Evolutionary conservation across 768 basidiomycete species (phyloP), one percentile per base, ranked within the genome.

Genomic region (Lentinula boryana): DNA sequence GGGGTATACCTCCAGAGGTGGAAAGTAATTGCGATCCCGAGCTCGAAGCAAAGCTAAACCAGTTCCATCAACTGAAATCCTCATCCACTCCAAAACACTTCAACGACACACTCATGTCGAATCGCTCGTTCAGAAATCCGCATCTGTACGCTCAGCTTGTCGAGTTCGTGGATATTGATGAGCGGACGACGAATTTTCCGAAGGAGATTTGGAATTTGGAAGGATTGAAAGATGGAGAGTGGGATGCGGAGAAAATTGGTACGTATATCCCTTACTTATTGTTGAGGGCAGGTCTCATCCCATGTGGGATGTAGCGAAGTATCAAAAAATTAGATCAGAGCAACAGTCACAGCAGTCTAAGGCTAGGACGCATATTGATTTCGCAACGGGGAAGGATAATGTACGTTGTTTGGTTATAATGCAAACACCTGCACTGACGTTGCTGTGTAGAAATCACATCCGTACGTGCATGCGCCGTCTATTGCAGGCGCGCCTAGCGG

Each of bases 121-220:
- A 91, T 65, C 87, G 93, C 48, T 87, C 93, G 4, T 99, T 98
- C 74, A 86, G 94, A 31, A 99, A 99, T 68, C 96, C 96, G 0
- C 93, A 97, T 68, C 83, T 98, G n/a, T 97, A 96, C 72, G 80
- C 91, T 12, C 94, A 94, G 67, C 84, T 99, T 2, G 95, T 99
- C 63, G 93, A 97, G 68, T 97, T 95, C 69, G 87, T 97, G 15
- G 89, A 90, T 61, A 58, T 58, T 15, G 88, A 96, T 67, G 96
- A 98, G 71, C 83, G 87, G 15, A 76, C 84, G n/a, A 89, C 88
- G 1, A 91, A 93, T 64, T 95, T 95, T 68, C 88, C 91, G 60
- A 76, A 62, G 16, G 75, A 78, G 7, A 73, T 91, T 1, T 98
- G 96, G 88, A 82, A 89, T 67, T 86, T 92, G 13, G 72, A 80